Percentiles rank a stretch among this genome's conserved stretches.
phyloP scores from a whole-genome alignment of 2,329 filamentous ascomycete species.

The Ophiostoma sp. region DNA sequence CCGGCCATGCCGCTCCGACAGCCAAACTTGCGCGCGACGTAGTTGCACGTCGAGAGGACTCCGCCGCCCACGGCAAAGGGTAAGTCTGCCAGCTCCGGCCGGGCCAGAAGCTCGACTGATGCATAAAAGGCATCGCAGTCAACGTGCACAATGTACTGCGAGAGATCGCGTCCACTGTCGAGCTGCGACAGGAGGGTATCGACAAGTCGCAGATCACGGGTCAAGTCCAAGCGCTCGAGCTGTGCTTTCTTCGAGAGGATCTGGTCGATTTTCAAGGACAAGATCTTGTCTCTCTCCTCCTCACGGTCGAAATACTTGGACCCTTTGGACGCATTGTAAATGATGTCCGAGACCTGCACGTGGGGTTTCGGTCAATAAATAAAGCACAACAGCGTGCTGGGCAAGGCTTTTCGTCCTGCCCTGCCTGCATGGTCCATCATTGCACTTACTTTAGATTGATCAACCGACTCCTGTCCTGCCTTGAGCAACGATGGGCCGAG shows the following conservation, averaged over 20 bases:
- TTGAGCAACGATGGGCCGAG: slow-evolving; percentile 91
- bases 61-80: slow-evolving; percentile 86
- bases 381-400: not conserved
- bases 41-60: slow-evolving; percentile 73
- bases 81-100: slow-evolving; percentile 79
- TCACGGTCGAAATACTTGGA: slow-evolving; percentile 96
- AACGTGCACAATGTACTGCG: slow-evolving; percentile 83
- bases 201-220: slow-evolving; percentile 69
- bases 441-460: slow-evolving; percentile 73
- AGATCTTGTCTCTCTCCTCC: slow-evolving; percentile 73
- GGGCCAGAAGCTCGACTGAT: slow-evolving; percentile 81
- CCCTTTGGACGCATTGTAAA: slow-evolving; percentile 94
- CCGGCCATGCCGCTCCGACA: slow-evolving; percentile 94
- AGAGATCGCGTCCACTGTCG: slow-evolving; percentile 75
- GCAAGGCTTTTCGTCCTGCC: not conserved
- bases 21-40: slow-evolving; percentile 84
- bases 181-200: slow-evolving; percentile 80
- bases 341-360: slow-evolving; percentile 81
- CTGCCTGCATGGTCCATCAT: not conserved
- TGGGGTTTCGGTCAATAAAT: not conserved
- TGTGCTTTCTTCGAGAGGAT: slow-evolving; percentile 74
- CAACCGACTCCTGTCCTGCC: slow-evolving; percentile 88
- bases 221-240: slow-evolving; percentile 74
- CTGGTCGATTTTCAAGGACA: slow-evolving; percentile 82
- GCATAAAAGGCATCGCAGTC: slow-evolving; percentile 99